Percentiles rank a stretch among this genome's conserved stretches.
phyloP scores from a whole-genome alignment of 306 rosid species.

The Acacia melanoxylon region DNA sequence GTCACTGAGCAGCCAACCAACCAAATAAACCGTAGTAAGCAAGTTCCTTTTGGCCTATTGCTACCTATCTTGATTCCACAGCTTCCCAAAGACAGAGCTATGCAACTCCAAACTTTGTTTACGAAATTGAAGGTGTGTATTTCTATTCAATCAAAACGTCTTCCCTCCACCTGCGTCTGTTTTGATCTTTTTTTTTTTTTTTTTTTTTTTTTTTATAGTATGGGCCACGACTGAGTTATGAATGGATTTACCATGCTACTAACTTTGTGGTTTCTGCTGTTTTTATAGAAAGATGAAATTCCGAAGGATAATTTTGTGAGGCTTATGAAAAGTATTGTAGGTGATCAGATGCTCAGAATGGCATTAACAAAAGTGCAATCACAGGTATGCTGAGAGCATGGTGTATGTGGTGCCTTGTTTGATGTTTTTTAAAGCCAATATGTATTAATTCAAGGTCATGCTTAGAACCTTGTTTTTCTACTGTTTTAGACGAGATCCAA shows the following conservation, averaged over 20 bases:
- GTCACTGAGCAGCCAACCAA: conserved; percentile 59
- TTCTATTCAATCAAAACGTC: conserved; percentile 21
- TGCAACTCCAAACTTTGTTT: conserved; percentile 81
- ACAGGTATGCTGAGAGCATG: conserved; percentile 50
- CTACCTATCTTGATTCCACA: conserved; percentile 79
- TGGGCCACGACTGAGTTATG: neutral
- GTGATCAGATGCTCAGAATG: conserved; percentile 86
- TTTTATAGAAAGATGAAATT: conserved; percentile 73
- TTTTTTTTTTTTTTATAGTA: neutral
- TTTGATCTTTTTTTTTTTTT: neutral
- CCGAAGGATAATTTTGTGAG: conserved; percentile 78
- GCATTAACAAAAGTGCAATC: conserved; percentile 68
- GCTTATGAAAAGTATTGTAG: conserved; percentile 77
- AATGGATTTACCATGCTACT: conserved; percentile 28
- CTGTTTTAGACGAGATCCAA: conserved; percentile 34
- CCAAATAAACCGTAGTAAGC: conserved; percentile 56
- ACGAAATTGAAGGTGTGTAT: conserved; percentile 64
- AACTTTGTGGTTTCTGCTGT: conserved; percentile 25
- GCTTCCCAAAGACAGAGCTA: conserved; percentile 79
- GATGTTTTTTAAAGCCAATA: neutral
- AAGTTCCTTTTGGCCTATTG: conserved; percentile 79
- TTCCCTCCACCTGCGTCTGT: neutral
- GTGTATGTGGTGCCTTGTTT: conserved; percentile 18
- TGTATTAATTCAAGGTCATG: conserved; percentile 10
- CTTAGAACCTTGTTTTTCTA: conserved; percentile 29